These are phyloP conservation scores for Pseudocercospora eumusae DNA, from an alignment of 2,329 filamentous ascomycete species.

Conservation along the genomic window DNA sequence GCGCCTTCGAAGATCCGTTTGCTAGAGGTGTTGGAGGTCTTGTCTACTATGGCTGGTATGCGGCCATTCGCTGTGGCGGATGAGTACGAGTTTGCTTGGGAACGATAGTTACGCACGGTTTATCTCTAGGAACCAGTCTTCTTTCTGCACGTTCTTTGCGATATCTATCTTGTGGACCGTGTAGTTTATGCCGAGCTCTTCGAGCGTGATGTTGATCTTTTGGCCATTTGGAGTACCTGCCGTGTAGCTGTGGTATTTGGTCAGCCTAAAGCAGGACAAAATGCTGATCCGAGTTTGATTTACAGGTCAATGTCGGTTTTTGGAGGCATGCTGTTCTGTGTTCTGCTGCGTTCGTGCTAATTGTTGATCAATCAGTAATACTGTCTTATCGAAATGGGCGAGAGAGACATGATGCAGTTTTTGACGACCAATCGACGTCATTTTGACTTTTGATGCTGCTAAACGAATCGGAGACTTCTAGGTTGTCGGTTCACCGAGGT, in stretches of 20 bases:
- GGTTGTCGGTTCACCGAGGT: background rate
- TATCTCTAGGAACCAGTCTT: slow-evolving; percentile 50
- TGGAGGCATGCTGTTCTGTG: background rate
- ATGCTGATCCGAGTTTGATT: background rate
- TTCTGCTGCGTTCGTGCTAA: background rate
- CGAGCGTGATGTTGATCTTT: slow-evolving; percentile 39
- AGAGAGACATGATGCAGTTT: background rate
- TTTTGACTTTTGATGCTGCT: background rate
- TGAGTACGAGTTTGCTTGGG: background rate
- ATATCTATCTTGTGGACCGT: slow-evolving; percentile 46
- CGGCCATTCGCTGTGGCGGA: slow-evolving; percentile 46
- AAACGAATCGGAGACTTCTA: too few species aligned
- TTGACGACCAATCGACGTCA: background rate
- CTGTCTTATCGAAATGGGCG: background rate
- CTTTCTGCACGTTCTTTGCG: slow-evolving; percentile 48
- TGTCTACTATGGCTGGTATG: slow-evolving; percentile 51
- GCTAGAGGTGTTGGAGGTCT: slow-evolving; percentile 25
- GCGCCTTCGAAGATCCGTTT: slow-evolving; percentile 48
- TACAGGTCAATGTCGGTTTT: slow-evolving; percentile 17
- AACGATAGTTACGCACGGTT: slow-evolving; percentile 39
- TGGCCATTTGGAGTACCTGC: slow-evolving; percentile 41
- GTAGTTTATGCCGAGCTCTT: slow-evolving; percentile 39
- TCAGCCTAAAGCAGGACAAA: too few species aligned
- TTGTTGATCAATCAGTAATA: background rate
- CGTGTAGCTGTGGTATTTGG: slow-evolving; percentile 29